These are phyloP conservation scores for Trichaptum fuscoviolaceum DNA, from an alignment of 768 basidiomycete genomes.

Conservation along the genomic window DNA sequence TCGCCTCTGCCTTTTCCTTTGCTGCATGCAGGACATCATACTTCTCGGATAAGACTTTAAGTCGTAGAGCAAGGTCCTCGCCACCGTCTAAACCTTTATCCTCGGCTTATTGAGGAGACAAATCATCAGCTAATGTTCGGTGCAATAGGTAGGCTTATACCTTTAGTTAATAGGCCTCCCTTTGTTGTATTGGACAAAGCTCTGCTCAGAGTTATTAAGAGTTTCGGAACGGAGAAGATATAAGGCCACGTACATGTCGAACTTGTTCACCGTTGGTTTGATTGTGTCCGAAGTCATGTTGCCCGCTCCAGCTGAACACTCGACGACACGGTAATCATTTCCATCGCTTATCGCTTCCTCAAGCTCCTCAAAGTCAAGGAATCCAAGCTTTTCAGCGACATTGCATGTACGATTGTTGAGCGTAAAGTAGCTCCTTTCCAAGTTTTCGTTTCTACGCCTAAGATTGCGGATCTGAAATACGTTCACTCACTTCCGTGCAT, in stretches of 20 bases:
- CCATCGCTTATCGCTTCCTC: constrained; percentile 35
- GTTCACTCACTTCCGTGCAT: not conserved
- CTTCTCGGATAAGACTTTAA: constrained; percentile 26
- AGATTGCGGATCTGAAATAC: constrained; percentile 22
- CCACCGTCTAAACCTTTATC: constrained; percentile 4
- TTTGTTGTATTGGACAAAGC: constrained; percentile 18
- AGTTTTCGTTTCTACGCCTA: constrained; percentile 29
- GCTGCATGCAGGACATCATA: constrained; percentile 42
- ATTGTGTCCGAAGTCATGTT: constrained; percentile 16
- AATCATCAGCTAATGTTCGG: constrained; percentile 1
- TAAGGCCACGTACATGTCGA: no score
- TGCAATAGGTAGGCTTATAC: not conserved
- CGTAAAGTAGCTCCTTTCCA: constrained; percentile 34
- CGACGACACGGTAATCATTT: constrained; percentile 29
- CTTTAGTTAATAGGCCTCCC: constrained; percentile 17
- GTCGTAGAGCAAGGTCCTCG: constrained; percentile 26
- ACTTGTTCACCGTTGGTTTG: no score
- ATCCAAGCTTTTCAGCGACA: constrained; percentile 41
- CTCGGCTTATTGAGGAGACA: not conserved
- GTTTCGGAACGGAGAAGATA: no score
- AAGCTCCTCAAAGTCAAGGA: constrained; percentile 36
- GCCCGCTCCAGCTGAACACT: constrained; percentile 31
- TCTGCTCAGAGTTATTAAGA: constrained; percentile 11
- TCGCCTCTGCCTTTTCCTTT: constrained; percentile 39
- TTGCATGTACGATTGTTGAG: constrained; percentile 29